Percentiles rank a stretch among this genome's conserved stretches.
phyloP scores from a whole-genome alignment of 352 stramenopile species.

The Pythium vanterpoolii region DNA sequence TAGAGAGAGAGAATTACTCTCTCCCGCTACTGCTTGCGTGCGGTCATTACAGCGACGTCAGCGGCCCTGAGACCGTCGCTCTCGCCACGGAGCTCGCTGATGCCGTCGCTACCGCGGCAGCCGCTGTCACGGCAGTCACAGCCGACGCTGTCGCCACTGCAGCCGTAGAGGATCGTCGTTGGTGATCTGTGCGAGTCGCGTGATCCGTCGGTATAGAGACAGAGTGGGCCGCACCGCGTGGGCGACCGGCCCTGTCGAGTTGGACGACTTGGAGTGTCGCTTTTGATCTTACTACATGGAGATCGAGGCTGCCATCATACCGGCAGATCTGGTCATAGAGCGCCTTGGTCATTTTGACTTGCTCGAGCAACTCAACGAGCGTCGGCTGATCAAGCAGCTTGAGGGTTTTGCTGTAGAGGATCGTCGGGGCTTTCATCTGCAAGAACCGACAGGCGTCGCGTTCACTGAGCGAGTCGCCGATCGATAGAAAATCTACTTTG shows the following conservation, averaged over 20 bases:
- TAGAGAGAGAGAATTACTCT: too few species aligned
- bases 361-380: conserved; percentile 41
- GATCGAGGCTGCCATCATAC: conserved; percentile 37
- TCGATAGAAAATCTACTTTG: conserved; percentile 45
- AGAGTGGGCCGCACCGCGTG: background rate
- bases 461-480: conserved; percentile 52
- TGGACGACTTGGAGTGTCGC: conserved; percentile 34
- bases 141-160: conserved; percentile 5
- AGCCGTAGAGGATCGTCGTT: background rate
- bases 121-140: background rate
- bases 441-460: conserved; percentile 49
- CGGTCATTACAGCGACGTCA: conserved; percentile 6
- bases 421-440: conserved; percentile 27
- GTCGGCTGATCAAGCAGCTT: conserved; percentile 47
- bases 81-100: conserved; percentile 1
- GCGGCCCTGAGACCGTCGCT: background rate
- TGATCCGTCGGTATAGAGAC: background rate
- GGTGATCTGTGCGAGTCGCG: too few species aligned
- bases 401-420: conserved; percentile 50
- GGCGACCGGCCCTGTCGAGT: conserved; percentile 11
- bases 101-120: background rate
- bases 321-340: conserved; percentile 42
- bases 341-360: conserved; percentile 35
- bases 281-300: conserved; percentile 30
- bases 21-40: background rate